Percentiles rank a stretch among this genome's conserved stretches.
phyloP scores from a whole-genome alignment of 768 basidiomycete genomes.

The Lactarius indigo region DNA sequence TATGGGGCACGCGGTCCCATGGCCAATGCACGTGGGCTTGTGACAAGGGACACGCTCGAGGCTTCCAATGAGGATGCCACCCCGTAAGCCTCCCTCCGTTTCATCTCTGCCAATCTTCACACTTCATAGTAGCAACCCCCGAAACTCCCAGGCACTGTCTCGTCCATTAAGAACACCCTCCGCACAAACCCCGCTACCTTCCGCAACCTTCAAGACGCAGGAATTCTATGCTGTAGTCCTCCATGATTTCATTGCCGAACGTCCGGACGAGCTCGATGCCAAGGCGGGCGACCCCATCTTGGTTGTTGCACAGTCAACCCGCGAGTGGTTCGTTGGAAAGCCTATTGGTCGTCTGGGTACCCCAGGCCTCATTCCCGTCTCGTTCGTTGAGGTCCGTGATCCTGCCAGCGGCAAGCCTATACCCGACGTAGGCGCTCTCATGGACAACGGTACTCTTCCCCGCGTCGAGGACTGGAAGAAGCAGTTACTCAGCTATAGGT shows the following conservation, averaged over 20 bases:
- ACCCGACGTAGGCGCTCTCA: conserved; percentile 68
- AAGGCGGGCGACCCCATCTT: conserved; percentile 91
- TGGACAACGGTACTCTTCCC: conserved; percentile 88
- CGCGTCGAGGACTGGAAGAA: conserved; percentile 98
- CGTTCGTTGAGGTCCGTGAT: conserved; percentile 96
- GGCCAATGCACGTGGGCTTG: conserved; percentile 85
- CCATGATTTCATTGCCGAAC: conserved; percentile 92
- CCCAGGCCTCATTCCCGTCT: conserved; percentile 94
- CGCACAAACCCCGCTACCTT: conserved; percentile 29
- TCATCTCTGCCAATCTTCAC: conserved; percentile 13
- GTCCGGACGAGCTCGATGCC: conserved; percentile 94
- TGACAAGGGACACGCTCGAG: conserved; percentile 84
- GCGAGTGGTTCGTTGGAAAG: conserved; percentile 99
- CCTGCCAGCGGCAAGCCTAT: conserved; percentile 80
- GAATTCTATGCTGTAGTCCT: conserved; percentile 93
- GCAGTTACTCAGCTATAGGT: conserved; percentile 92
- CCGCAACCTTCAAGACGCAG: conserved; percentile 37
- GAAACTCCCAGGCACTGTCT: conserved; percentile 14
- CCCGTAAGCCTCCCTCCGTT: conserved; percentile 44
- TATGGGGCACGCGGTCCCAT: conserved; percentile 96
- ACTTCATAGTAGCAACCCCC: conserved; percentile 4
- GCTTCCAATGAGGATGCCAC: conserved; percentile 74
- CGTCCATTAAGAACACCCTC: conserved; percentile 32
- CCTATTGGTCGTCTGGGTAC: conserved; percentile 93
- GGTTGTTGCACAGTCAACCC: conserved; percentile 98